Evolutionary conservation across 2,329 filamentous ascomycete genomes (phyloP).

Genomic region (Exophiala calicioides): DNA sequence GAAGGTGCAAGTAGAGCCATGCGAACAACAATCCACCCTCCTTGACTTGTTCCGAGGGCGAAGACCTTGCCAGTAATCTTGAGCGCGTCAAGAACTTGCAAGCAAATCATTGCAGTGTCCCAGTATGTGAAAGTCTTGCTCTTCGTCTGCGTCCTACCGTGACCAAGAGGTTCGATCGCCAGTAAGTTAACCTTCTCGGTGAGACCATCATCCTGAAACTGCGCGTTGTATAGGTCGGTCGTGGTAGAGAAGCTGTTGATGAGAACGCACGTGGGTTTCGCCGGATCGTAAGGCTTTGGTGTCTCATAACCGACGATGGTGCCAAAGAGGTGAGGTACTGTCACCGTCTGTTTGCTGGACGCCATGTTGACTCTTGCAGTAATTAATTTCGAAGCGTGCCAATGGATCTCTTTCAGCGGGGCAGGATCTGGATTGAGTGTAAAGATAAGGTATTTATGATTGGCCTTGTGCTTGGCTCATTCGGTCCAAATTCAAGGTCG

Average conservation of each 20-base stretch:
- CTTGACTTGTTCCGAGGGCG: conserved; percentile 54
- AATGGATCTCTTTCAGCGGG: no score
- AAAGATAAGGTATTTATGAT: no score
- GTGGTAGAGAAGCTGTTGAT: conserved; percentile 56
- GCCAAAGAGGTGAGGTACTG: conserved; percentile 53
- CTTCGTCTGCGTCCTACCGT: conserved; percentile 49
- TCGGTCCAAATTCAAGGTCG: no score
- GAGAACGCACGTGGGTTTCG: conserved; percentile 54
- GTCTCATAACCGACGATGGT: conserved; percentile 52
- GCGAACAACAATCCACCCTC: conserved; percentile 54
- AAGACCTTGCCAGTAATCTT: conserved; percentile 32
- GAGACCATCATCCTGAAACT: conserved; percentile 42
- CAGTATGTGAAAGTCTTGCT: conserved; percentile 56
- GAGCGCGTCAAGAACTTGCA: conserved; percentile 34
- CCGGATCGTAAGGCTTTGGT: conserved; percentile 47
- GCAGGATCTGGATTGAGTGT: no score
- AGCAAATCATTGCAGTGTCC: conserved; percentile 54
- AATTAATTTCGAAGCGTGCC: no score
- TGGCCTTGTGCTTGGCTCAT: no score
- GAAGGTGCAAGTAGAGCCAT: conserved; percentile 58
- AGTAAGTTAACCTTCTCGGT: conserved; percentile 49
- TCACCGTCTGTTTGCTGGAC: conserved; percentile 37
- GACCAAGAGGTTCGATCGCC: conserved; percentile 57
- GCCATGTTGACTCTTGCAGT: conserved; percentile 22
- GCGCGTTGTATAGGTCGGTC: conserved; percentile 45